Percentiles rank a stretch among this genome's conserved stretches.
Evolutionary conservation across 202 grass and related monocot genomes (phyloP).

Genomic region (Hordeum pubiflorum): DNA sequence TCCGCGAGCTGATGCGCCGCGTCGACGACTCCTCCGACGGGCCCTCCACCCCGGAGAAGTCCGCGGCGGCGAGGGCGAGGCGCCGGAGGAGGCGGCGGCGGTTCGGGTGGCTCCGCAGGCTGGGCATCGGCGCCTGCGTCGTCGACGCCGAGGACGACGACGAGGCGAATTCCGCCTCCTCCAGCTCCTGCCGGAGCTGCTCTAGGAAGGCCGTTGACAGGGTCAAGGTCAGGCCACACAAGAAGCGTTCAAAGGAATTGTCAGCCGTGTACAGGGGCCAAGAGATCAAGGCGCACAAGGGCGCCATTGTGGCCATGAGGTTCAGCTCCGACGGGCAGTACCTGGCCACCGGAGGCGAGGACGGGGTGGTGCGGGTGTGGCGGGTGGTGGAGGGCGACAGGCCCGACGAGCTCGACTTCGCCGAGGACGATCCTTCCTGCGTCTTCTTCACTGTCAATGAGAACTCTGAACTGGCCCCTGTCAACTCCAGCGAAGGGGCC

Average conservation of each 20-base stretch:
- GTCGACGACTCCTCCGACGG: conserved; percentile 32
- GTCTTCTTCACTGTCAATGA: conserved; percentile 66
- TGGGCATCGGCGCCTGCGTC: conserved; percentile 57
- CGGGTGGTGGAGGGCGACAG: conserved; percentile 40
- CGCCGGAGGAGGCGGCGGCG: conserved; percentile 29
- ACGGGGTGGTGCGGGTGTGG: conserved; percentile 72
- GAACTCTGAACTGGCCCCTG: conserved; percentile 51
- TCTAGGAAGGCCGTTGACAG: conserved; percentile 27
- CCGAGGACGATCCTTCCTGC: conserved; percentile 56
- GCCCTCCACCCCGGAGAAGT: conserved; percentile 37
- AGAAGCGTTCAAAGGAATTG: conserved; percentile 75
- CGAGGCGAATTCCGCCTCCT: conserved; percentile 37
- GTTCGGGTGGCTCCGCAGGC: conserved; percentile 62
- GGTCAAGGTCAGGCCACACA: conserved; percentile 70
- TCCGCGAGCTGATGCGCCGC: conserved; percentile 51
- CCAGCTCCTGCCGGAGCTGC: conserved; percentile 34
- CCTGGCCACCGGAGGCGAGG: conserved; percentile 80
- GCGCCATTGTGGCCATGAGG: conserved; percentile 58
- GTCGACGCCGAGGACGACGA: conserved; percentile 37
- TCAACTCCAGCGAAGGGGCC: conserved; percentile 34
- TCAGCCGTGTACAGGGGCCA: conserved; percentile 73
- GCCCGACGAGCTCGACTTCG: conserved; percentile 38
- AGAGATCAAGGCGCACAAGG: conserved; percentile 72
- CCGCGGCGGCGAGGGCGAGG: background rate
- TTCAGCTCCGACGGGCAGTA: conserved; percentile 69